phyloP scores from a whole-genome alignment of 2,329 filamentous ascomycete genomes.

The Xylariaceae sp. region DNA sequence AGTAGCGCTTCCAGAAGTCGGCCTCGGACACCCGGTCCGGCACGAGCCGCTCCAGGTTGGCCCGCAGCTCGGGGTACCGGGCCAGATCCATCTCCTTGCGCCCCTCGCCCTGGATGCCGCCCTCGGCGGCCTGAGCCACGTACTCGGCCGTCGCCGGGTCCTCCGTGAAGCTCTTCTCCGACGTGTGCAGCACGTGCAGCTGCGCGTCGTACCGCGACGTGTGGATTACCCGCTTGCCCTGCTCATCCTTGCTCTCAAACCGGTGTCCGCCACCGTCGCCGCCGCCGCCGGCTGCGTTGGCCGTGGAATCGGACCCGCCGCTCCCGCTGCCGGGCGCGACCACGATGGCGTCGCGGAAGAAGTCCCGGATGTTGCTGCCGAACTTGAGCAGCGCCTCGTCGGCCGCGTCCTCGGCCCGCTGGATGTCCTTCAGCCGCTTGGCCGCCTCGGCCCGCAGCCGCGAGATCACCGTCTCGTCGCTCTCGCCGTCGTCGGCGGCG shows the following conservation, averaged over 20 bases:
- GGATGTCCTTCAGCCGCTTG: constrained; percentile 79
- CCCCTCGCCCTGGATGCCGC: constrained; percentile 79
- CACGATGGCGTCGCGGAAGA: constrained; percentile 81
- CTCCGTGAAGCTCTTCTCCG: constrained; percentile 70
- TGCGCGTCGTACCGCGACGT: constrained; percentile 92
- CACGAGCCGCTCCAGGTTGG: constrained; percentile 93
- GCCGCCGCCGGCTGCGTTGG: constrained; percentile 49
- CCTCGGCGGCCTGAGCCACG: constrained; percentile 62
- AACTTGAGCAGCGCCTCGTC: constrained; percentile 92
- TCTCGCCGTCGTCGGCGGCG: too few relatives aligned
- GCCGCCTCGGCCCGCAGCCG: constrained; percentile 70
- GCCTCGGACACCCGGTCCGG: constrained; percentile 84
- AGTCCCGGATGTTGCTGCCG: constrained; percentile 81
- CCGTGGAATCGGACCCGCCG: constrained; percentile 38
- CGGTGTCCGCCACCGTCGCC: too few relatives aligned
- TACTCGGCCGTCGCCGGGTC: constrained; percentile 74
- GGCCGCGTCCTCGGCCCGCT: constrained; percentile 88
- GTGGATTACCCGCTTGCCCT: constrained; percentile 89
- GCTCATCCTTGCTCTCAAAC: constrained; percentile 88
- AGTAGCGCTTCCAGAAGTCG: constrained; percentile 91
- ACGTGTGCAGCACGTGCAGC: constrained; percentile 89
- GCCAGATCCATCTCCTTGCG: constrained; percentile 76
- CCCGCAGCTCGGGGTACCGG: constrained; percentile 75
- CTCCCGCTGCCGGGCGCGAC: constrained; percentile 79
- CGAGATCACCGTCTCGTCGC: constrained; percentile 66